Evolutionary conservation across 1,139 yeast species (phyloP).

Genomic region (Hemisphaericaspora xylofermentans): DNA sequence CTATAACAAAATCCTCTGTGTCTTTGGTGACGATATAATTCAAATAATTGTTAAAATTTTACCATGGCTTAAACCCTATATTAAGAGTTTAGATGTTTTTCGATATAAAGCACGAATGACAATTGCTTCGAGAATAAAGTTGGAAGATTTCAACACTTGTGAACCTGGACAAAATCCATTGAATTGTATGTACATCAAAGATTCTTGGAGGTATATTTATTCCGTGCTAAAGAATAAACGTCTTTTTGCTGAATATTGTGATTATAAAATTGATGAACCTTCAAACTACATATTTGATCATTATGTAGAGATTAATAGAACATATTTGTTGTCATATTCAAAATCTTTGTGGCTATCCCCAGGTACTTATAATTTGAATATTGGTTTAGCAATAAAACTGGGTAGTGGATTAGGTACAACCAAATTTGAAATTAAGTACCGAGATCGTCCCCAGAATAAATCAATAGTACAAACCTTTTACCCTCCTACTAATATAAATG

Average conservation of each 20-base stretch:
- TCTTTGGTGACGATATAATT: conserved; percentile 43
- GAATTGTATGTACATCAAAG: conserved; percentile 35
- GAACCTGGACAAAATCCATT: conserved; percentile 17
- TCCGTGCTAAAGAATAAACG: conserved; percentile 51
- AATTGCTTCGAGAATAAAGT: conserved; percentile 29
- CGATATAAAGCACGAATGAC: conserved; percentile 33
- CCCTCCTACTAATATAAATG: conserved; percentile 59
- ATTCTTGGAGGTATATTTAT: conserved; percentile 58
- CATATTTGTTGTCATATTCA: conserved; percentile 50
- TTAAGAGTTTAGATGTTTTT: conserved; percentile 50
- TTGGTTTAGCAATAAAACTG: conserved; percentile 53
- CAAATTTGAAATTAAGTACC: conserved; percentile 46
- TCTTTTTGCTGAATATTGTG: conserved; percentile 52
- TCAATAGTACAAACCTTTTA: conserved; percentile 39
- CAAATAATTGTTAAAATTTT: conserved; percentile 28
- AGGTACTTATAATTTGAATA: conserved; percentile 50
- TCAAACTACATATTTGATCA: conserved; percentile 45
- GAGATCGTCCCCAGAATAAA: conserved; percentile 19
- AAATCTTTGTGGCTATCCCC: conserved; percentile 49
- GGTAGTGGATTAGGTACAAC: conserved; percentile 62
- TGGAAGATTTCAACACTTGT: conserved; percentile 18
- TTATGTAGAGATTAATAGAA: conserved; percentile 46
- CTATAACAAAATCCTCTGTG: conserved; percentile 39
- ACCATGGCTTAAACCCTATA: conserved; percentile 45
- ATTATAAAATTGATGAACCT: conserved; percentile 53